Percentiles rank a stretch among this genome's conserved stretches.
These are phyloP conservation scores for Auriscalpium microsporum DNA, from an alignment of 768 basidiomycete species.

Conservation along the genomic window DNA sequence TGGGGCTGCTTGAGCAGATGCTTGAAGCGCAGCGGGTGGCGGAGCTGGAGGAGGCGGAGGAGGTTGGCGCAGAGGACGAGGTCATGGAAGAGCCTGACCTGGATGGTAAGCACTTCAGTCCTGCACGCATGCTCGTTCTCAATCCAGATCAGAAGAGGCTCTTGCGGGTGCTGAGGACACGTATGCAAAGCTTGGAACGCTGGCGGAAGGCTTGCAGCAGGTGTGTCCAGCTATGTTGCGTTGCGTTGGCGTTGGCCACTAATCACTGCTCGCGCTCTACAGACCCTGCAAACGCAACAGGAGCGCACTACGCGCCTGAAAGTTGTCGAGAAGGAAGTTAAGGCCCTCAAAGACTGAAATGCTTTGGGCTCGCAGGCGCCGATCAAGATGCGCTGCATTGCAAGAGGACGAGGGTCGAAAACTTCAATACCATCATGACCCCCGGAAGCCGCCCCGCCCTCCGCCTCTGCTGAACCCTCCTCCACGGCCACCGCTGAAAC, in stretches of 20 bases:
- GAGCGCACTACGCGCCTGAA: conserved; percentile 43
- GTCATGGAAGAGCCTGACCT: conserved; percentile 9
- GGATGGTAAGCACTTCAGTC: conserved; percentile 14
- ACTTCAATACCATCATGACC: conserved; percentile 28
- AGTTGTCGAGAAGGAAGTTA: conserved; percentile 10
- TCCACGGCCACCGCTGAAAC: conserved; percentile 30
- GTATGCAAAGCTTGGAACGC: conserved; percentile 28
- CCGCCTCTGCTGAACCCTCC: conserved; percentile 31
- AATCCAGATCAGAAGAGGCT: conserved; percentile 13
- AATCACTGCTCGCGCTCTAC: background rate
- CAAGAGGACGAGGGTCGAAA: too few relatives aligned
- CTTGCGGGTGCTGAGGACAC: conserved; percentile 19
- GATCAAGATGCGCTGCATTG: too few relatives aligned
- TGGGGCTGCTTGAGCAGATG: conserved; percentile 31
- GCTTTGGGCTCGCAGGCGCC: background rate
- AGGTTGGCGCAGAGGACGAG: conserved; percentile 12
- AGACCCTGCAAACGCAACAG: conserved; percentile 42
- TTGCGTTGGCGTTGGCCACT: background rate
- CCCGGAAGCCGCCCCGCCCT: conserved; percentile 38
- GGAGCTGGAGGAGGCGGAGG: conserved; percentile 21
- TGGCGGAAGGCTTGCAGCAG: conserved; percentile 44
- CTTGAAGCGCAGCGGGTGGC: conserved; percentile 26
- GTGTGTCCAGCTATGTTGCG: conserved; percentile 24
- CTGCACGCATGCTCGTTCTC: background rate
- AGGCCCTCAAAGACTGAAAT: conserved; percentile 5